Base-by-base conservation (phyloP, 345 rosid genomes). In the Salix koriyanagi region DNA sequence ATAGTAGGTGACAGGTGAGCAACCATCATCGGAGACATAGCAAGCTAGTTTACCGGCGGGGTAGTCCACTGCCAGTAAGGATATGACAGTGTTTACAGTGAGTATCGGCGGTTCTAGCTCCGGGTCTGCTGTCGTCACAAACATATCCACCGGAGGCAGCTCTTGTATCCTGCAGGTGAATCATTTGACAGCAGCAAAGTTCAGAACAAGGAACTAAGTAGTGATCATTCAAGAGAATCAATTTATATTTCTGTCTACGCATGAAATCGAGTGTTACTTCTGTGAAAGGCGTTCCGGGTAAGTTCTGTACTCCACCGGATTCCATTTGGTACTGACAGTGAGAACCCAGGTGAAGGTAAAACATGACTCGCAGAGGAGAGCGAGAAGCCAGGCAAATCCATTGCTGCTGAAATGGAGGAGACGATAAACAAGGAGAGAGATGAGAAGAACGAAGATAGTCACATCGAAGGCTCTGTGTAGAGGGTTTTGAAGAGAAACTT, bases 121-220 rank as follows among this genome's bases (percentile, higher is more conserved):
- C 0, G 86, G 78, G 54, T 89, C 91, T 11, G 88, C 93, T 0
- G 88, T 88, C 6, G 91, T 89, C 14, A 84, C 91, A 58, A 82
- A 90, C 83, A 89, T 79, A 67, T 91, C 94, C 74, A 88, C 86
- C 0, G 86, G 72, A n/a, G 92, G 90, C 75, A 91, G 82, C 71
- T 89, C 91, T 21, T 28, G 71, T 11, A 54, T 69, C 81, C 96
- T 85, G 8, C 54, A 41, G 19, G 42, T 37, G 30, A n/a, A 10
- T 10, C n/a, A 21, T 4, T 65, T 9, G 42, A 18, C 28, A 67
- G 4, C 39, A 15, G 21, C 11, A 34, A 3, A 67, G 25, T 54
- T 54, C 10, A 21, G 60, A 54, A 54, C 60, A 1, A 54, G 58
- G 21, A 52, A 30, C 0, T 30, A 30, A 41, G 46, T 0, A 14